Evolutionary conservation across 768 basidiomycete genomes (phyloP), one percentile per base, ranked within the genome.

Genomic region (Candolleomyces eurysporus): DNA sequence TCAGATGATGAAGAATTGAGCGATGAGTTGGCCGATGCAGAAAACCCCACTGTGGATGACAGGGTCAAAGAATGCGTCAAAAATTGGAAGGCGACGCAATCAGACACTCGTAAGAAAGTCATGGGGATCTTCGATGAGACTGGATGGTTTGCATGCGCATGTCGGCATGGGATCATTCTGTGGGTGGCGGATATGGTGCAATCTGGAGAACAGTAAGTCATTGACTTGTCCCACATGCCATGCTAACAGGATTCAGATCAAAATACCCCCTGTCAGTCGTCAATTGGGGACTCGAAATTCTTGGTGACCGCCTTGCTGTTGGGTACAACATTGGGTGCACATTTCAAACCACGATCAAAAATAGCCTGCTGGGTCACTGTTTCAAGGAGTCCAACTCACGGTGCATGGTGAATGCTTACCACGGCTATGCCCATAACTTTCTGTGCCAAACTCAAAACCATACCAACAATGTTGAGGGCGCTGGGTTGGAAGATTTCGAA

Each of bases 281-380:
- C 11, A 61, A 66, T 13, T 21, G 49, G 31, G 58, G 71, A 4
- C 62, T 70, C 11, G 58, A 69, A 14, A 60, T 57, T 11, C 68
- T 69, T 59, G 67, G 69, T 11, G 13, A 39, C 13, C 32, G 59
- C 26, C 50, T 71, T 7, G 63, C 63, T 4, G 64, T 65, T 11
- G 73, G 73, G 2, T 74, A 69, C 49, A 69, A 74, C 43, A 73
- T 75, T 22, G 65, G 67, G 3, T 75, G 74, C 58, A 60, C 58
- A 30, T 71, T 72, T 51, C 39, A 58, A 31, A 63, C 48, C n/a
- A 74, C 69, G 2, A 56, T 75, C 11, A 50, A 30, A 9, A 26
- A 57, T 8, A 72, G 69, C 49, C 48, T 61, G 0, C 63, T 75
- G n/a, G 64, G 69, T 32, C 22, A 45, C 3, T 17, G 58, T 9